phyloP scores from a whole-genome alignment of 352 stramenopile species.

The Phytopythium litorale region DNA sequence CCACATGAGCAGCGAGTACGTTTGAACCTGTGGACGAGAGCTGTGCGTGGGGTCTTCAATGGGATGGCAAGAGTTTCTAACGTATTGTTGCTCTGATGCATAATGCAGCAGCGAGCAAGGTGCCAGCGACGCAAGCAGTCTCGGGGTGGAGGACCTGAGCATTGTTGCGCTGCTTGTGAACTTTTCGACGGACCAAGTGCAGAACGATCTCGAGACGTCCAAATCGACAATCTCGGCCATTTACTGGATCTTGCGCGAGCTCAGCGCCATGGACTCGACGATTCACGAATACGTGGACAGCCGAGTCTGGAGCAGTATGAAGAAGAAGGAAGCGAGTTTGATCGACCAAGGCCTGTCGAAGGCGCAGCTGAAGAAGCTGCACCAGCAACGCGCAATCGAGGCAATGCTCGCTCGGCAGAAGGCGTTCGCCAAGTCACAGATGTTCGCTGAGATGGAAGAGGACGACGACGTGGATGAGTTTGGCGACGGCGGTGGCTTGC shows the following conservation, averaged over 20 bases:
- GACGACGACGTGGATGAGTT: constrained; percentile 57
- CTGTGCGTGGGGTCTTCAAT: not conserved
- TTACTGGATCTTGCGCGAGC: constrained; percentile 76
- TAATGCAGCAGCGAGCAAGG: constrained; percentile 45
- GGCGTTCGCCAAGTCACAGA: constrained; percentile 65
- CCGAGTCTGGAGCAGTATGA: constrained; percentile 60
- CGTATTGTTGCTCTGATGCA: not conserved
- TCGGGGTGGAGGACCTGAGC: constrained; percentile 58
- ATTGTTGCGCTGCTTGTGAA: constrained; percentile 55
- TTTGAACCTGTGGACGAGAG: not conserved
- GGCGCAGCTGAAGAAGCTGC: constrained; percentile 65
- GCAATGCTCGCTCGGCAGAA: constrained; percentile 81
- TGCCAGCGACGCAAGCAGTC: constrained; percentile 13
- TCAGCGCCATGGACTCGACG: constrained; percentile 43
- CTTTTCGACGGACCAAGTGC: constrained; percentile 64
- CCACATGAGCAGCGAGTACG: constrained; percentile 69
- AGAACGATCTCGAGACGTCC: constrained; percentile 71
- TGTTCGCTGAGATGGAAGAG: constrained; percentile 69
- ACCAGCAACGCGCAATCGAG: constrained; percentile 80
- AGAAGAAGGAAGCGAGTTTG: constrained; percentile 48
- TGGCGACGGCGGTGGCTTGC: constrained; percentile 8
- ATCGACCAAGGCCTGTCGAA: constrained; percentile 64
- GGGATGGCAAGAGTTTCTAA: not conserved
- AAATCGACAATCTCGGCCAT: constrained; percentile 78
- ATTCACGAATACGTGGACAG: constrained; percentile 55